Percentiles rank a stretch among this genome's conserved stretches.
Evolutionary conservation across 495 filamentous ascomycete genomes (phyloP).

Genomic region (Friedmanniomyces simplex): DNA sequence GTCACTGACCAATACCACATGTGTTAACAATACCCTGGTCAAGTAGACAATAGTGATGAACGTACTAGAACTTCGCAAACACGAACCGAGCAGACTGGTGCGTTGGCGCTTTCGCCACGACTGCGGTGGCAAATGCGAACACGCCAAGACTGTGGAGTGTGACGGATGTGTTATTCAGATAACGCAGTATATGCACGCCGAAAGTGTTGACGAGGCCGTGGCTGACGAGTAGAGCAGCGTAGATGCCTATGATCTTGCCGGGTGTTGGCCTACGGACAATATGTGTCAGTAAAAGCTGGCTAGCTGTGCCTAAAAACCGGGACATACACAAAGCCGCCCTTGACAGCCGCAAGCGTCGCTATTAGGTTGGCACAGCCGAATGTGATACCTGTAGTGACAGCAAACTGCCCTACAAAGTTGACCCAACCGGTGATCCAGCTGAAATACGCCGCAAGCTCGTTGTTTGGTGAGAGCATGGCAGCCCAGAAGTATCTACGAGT

Average conservation of each 20-base stretch:
- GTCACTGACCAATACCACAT: conserved; percentile 23
- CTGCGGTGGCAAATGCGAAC: conserved; percentile 45
- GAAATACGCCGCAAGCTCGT: conserved; percentile 44
- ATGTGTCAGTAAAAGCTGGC: no score
- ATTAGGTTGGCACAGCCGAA: conserved; percentile 55
- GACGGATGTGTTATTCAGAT: conserved; percentile 54
- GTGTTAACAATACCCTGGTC: no score
- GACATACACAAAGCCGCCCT: conserved; percentile 35
- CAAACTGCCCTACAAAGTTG: conserved; percentile 34
- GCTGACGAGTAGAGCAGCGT: conserved; percentile 48
- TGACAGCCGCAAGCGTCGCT: conserved; percentile 47
- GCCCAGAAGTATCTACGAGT: conserved; percentile 48
- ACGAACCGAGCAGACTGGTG: conserved; percentile 52
- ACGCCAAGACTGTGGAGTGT: conserved; percentile 50
- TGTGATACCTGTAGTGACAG: conserved; percentile 57
- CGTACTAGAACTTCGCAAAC: conserved; percentile 44
- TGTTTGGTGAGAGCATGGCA: conserved; percentile 47
- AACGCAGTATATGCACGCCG: conserved; percentile 45
- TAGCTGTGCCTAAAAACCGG: no score
- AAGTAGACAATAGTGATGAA: no score
- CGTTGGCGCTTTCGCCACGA: conserved; percentile 51
- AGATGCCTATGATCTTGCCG: conserved; percentile 50
- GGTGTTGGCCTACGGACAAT: conserved; percentile 30
- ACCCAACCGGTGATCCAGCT: conserved; percentile 58
- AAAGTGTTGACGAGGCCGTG: conserved; percentile 52